Evolutionary conservation across 768 basidiomycete genomes (phyloP).

Genomic region (Scleroderma bovista): DNA sequence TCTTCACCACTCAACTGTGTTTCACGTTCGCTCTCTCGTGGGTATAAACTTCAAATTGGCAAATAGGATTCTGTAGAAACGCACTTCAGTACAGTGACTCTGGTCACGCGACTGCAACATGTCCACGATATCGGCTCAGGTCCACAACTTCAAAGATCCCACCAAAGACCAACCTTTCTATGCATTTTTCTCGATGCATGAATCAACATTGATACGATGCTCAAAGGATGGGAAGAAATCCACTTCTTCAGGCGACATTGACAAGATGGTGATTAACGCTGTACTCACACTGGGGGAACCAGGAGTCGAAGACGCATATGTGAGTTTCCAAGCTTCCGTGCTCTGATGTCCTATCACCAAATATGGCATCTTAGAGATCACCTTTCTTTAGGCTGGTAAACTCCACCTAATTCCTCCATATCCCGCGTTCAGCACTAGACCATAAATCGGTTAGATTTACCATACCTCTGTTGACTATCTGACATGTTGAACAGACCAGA

Average conservation of each 20-base stretch:
- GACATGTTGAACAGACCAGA: conserved; percentile 92
- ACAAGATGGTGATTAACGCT: conserved; percentile 85
- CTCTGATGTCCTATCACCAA: background rate
- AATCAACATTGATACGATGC: conserved; percentile 23
- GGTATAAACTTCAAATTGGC: no score
- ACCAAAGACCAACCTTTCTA: no score
- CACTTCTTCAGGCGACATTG: conserved; percentile 36
- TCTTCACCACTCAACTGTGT: no score
- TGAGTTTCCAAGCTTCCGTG: conserved; percentile 38
- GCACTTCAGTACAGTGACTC: no score
- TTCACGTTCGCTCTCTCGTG: no score
- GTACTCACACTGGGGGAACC: conserved; percentile 74
- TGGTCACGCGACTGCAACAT: conserved; percentile 40
- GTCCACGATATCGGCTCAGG: conserved; percentile 81
- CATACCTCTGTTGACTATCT: no score
- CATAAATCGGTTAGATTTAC: conserved; percentile 87
- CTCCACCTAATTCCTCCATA: conserved; percentile 85
- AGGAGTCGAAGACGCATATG: conserved; percentile 89
- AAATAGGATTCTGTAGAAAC: no score
- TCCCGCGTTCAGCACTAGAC: conserved; percentile 81
- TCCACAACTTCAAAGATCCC: conserved; percentile 89
- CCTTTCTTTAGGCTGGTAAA: conserved; percentile 69
- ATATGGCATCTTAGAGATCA: background rate
- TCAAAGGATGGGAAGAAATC: conserved; percentile 19
- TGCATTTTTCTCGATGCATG: no score